These are phyloP conservation scores for Wickerhamomyces tratensis DNA, from an alignment of 805 yeast species.

Conservation along the genomic window DNA sequence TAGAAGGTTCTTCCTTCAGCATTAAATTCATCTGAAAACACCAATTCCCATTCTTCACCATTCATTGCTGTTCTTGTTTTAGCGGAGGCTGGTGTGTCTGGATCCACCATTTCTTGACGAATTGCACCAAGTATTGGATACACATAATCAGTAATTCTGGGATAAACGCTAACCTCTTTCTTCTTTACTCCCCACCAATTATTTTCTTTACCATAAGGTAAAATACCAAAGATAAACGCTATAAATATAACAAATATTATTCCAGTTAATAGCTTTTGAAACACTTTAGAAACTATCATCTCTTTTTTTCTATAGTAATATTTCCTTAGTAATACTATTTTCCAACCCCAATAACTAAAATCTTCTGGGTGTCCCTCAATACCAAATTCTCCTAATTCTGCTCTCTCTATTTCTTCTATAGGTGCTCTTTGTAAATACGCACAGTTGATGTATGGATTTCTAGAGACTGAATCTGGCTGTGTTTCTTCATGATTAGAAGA, in stretches of 20 bases:
- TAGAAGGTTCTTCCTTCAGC: constrained; percentile 86
- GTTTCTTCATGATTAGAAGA: too few species aligned
- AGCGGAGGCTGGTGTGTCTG: constrained; percentile 50
- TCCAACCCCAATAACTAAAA: not conserved
- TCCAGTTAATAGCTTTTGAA: not conserved
- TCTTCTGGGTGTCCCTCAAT: not conserved
- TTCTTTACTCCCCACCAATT: not conserved
- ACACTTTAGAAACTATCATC: too few species aligned
- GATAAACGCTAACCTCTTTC: not conserved
- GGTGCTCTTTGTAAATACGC: not conserved
- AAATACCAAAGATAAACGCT: not conserved
- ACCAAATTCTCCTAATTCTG: not conserved
- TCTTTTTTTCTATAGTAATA: too few species aligned
- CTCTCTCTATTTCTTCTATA: not conserved
- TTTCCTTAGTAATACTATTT: too few species aligned
- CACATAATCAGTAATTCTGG: constrained; percentile 25
- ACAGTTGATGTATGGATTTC: not conserved
- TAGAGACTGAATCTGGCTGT: too few species aligned
- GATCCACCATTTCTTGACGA: constrained; percentile 44
- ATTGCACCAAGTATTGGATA: constrained; percentile 45
- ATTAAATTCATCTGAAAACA: constrained; percentile 86
- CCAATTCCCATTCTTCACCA: constrained; percentile 67
- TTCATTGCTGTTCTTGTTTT: constrained; percentile 39
- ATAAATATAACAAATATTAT: too few species aligned
- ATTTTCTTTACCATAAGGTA: not conserved